Evolutionary conservation across 768 basidiomycete genomes (phyloP), one percentile per base, ranked within the genome.

Genomic region (Mycena albidolilacea): DNA sequence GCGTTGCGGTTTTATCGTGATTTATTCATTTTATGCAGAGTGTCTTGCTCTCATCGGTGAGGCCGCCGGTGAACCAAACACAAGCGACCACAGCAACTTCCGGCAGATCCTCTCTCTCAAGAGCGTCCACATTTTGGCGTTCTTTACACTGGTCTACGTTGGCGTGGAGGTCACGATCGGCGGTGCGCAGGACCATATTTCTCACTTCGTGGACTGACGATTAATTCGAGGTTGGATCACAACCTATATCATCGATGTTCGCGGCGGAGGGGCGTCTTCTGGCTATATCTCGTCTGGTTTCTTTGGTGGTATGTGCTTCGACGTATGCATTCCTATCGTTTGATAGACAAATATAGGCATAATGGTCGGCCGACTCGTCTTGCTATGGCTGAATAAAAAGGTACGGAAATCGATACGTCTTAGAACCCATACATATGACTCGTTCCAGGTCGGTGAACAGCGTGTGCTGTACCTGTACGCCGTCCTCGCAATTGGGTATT

Each of bases 381-480:
- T 91, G 7, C 73, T 92, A 37, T 89, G 89, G 87, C 79, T 90
- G 23, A 91, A 91, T 76, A 80, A 82, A 65, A 87, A 84, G 81
- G 88, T 87, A 59, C 15, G 68, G 67, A 65, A 30, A 64, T 9
- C 15, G 39, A 8, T 38, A 50, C 41, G 37, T 65, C 11, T 43
- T 41, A 48, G 7, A 41, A 21, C 50, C 23, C 44, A 15, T 52
- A 3, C 14, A 43, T 37, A n/a, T n/a, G 9, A 30, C n/a, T 37
- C 38, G 19, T 48, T 70, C 38, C 67, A 88, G 86, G 79, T 91
- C 17, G 90, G 91, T 21, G 90, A 91, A 81, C 82, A 85, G 23
- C 85, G 82, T 4, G 89, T 85, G 10, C 69, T 91, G 35, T 89
- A 86, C 70, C 70, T 91, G 12, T 92, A 91, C 57, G 82, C 85